Conservation (phyloP, 805 yeast species). For the Komagataella phaffii region DNA sequence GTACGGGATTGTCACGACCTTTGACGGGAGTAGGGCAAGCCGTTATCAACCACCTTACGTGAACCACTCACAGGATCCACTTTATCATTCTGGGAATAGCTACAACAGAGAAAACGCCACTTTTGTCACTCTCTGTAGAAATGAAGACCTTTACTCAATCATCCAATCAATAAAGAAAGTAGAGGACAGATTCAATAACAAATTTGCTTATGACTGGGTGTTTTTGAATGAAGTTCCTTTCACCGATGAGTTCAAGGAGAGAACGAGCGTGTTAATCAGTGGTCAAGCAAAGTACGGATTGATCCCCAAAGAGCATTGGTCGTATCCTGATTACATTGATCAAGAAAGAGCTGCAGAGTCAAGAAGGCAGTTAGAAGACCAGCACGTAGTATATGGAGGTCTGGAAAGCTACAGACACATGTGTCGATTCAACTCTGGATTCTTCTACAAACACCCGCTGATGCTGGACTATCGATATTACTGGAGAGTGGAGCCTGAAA, state of each 20-base stretch:
- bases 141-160: slow-evolving; percentile 22
- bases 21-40: not conserved
- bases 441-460: slow-evolving; percentile 35
- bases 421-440: slow-evolving; percentile 39
- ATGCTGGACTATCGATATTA: slow-evolving; percentile 34
- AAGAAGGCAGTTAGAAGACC: slow-evolving; percentile 13
- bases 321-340: slow-evolving; percentile 29
- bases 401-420: slow-evolving; percentile 56
- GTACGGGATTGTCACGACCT: not conserved
- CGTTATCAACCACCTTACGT: not conserved
- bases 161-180: slow-evolving; percentile 21
- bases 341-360: slow-evolving; percentile 15
- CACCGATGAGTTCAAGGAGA: slow-evolving; percentile 20
- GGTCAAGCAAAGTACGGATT: slow-evolving; percentile 27
- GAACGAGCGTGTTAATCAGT: slow-evolving; percentile 19
- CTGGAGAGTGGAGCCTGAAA: slow-evolving; percentile 47
- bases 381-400: slow-evolving; percentile 39
- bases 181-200: slow-evolving; percentile 24
- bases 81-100: not conserved
- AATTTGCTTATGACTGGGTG: slow-evolving; percentile 26
- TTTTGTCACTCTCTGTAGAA: slow-evolving; percentile 32
- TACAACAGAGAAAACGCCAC: slow-evolving; percentile 40
- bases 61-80: not conserved
- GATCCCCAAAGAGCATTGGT: slow-evolving; percentile 34
- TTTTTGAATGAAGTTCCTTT: slow-evolving; percentile 35